Conservation (phyloP, 768 basidiomycete genomes). For the Psilocybe azurescens region DNA sequence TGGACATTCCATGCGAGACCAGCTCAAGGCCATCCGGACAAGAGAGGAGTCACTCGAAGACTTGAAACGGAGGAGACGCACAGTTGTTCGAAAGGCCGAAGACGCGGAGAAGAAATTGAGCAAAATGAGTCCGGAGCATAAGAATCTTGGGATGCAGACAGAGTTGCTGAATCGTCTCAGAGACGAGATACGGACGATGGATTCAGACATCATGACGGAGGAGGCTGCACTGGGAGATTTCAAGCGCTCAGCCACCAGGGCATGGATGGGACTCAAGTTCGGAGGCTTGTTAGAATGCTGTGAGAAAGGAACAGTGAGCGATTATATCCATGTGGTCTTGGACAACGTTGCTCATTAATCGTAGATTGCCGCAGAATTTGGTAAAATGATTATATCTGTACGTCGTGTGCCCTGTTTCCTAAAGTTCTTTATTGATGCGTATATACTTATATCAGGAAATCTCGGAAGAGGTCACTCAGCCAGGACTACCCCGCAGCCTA, state of each 20-base stretch:
- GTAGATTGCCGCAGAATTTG: slow-evolving; percentile 60
- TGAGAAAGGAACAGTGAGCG: slow-evolving; percentile 72
- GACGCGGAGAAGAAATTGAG: slow-evolving; percentile 85
- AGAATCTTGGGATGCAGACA: slow-evolving; percentile 76
- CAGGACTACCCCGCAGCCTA: slow-evolving; percentile 75
- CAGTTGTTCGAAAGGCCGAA: slow-evolving; percentile 74
- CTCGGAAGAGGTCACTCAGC: slow-evolving; percentile 78
- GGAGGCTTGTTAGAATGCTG: slow-evolving; percentile 85
- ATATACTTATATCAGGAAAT: slow-evolving; percentile 58
- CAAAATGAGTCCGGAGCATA: slow-evolving; percentile 91
- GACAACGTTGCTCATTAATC: slow-evolving; percentile 5
- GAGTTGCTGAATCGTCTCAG: slow-evolving; percentile 72
- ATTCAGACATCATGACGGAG: slow-evolving; percentile 83
- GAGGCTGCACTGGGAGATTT: slow-evolving; percentile 84
- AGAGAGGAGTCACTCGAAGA: slow-evolving; percentile 86
- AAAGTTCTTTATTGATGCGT: not conserved
- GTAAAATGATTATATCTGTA: slow-evolving; percentile 55
- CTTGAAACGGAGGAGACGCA: slow-evolving; percentile 70
- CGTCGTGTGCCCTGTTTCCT: slow-evolving; percentile 17
- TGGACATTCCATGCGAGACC: slow-evolving; percentile 70
- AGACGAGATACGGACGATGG: slow-evolving; percentile 78
- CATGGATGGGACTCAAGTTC: slow-evolving; percentile 85
- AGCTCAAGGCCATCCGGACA: slow-evolving; percentile 83
- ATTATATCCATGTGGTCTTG: not conserved
- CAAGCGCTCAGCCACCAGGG: slow-evolving; percentile 72